Base-by-base conservation (phyloP, 495 filamentous ascomycete genomes). In the Copromyces sp. region DNA sequence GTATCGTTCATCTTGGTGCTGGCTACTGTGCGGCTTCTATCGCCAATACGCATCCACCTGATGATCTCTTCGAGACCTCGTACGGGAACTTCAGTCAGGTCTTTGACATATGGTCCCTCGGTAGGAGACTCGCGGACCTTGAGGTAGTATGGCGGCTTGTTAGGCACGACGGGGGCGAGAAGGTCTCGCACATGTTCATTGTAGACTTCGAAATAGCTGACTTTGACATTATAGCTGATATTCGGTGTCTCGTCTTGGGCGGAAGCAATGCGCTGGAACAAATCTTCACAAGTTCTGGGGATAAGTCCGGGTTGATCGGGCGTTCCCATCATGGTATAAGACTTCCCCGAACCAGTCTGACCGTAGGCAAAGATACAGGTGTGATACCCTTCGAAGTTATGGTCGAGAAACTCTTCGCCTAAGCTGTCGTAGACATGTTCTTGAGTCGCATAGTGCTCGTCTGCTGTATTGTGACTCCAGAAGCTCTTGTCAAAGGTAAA, bases 1-100 rank as follows among this genome's bases (percentile, higher is more conserved):
- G 94, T 98, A 81, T 99, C 95, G 79, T 99, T 99, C 95, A 99
- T 99, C 83, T 98, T 99, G 14, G 95, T 99, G 81, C 92, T 93
- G 32, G 95, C 95, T n/a, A 89, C 90, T 2, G 95, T 98, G 41
- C 95, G 91, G 74, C 89, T 97, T 44, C 85, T 83, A 81, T 99
- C 95, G 71, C 95, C 95, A 76, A 90, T 89, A 68, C 90, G 91
- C 94, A 99, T 98, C 80, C 90, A 90, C 44, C 91, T 90, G 80
- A 96, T 87, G 72, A 99, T 90, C 78, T 99, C 95, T 32, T 86
- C 80, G 76, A 91, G 92, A 76, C 87, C 93, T 75, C 90, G 89
- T 8, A 96, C 96, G 0, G 93, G 93, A 4, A 94, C 90, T 77
- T 99, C 95, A 4, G 94, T 98, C 74, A 98, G 82, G 77, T 97